Percentiles rank a stretch among this genome's conserved stretches.
These are phyloP conservation scores for Candida smagusa DNA, from an alignment of 1,139 yeast species.

Conservation along the genomic window DNA sequence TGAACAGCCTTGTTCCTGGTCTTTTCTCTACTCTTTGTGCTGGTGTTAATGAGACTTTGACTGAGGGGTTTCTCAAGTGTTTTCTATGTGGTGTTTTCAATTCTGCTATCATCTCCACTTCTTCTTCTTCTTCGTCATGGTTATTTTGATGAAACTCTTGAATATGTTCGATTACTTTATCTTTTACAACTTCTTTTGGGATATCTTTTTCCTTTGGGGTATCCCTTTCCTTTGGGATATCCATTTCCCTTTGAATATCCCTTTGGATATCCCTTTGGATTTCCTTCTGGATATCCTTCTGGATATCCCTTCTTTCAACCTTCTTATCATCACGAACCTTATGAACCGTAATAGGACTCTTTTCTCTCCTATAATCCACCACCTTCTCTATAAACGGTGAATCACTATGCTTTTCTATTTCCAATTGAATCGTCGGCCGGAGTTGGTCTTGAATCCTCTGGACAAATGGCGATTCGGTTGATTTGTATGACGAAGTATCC, in stretches of 20 bases:
- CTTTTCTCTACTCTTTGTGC: constrained; percentile 49
- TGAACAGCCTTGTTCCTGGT: constrained; percentile 34
- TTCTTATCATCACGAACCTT: constrained; percentile 1
- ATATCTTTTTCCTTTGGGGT: neutral
- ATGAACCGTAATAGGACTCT: constrained; percentile 4
- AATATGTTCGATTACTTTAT: neutral
- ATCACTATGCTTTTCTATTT: constrained; percentile 11
- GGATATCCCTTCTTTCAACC: neutral
- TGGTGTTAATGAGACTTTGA: constrained; percentile 50
- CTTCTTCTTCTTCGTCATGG: neutral
- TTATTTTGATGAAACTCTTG: neutral
- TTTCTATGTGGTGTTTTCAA: constrained; percentile 4
- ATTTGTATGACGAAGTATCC: constrained; percentile 3
- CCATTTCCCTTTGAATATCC: neutral
- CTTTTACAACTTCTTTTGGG: neutral
- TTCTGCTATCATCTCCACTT: neutral
- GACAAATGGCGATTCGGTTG: constrained; percentile 25
- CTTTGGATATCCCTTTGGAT: neutral
- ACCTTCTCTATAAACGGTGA: constrained; percentile 17
- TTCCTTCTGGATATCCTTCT: neutral
- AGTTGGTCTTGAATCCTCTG: constrained; percentile 20
- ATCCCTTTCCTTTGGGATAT: neutral
- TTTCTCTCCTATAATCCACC: neutral
- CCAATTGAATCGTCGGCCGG: constrained; percentile 3
- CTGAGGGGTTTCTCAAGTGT: constrained; percentile 30